Conservation (phyloP, 257 asterid genomes). For the Plantago ovata region DNA sequence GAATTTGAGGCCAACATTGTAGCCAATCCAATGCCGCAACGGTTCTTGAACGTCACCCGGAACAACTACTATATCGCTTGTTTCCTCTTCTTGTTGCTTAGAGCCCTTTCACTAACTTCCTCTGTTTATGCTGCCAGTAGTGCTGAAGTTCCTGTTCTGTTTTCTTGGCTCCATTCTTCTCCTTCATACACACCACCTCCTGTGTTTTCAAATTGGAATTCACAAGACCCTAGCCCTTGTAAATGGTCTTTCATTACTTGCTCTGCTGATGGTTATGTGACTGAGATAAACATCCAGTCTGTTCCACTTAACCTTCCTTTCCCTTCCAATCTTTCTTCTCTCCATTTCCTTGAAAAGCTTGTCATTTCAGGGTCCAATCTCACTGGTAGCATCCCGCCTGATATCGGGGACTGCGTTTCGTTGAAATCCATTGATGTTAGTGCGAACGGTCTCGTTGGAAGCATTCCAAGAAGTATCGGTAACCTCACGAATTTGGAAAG, state of each 20-base stretch:
- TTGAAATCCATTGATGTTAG: constrained; percentile 49
- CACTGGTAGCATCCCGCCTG: constrained; percentile 58
- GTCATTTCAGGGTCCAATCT: constrained; percentile 59
- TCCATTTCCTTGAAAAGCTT: constrained; percentile 44
- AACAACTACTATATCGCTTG: constrained; percentile 16
- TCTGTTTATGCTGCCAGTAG: constrained; percentile 22
- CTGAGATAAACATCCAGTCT: constrained; percentile 38
- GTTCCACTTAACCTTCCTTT: constrained; percentile 43
- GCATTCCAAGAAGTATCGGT: constrained; percentile 44
- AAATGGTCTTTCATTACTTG: constrained; percentile 57
- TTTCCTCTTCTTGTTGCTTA: constrained; percentile 27
- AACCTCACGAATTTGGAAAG: constrained; percentile 41
- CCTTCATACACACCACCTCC: constrained; percentile 41
- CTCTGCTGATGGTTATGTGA: constrained; percentile 38
- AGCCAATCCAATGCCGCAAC: constrained; percentile 75
- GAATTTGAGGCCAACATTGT: constrained; percentile 43
- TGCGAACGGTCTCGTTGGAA: constrained; percentile 51
- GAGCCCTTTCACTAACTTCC: constrained; percentile 15
- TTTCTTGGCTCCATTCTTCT: constrained; percentile 55
- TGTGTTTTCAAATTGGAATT: constrained; percentile 49
- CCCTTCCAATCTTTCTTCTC: constrained; percentile 54
- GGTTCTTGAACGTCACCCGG: constrained; percentile 52
- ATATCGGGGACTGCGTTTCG: constrained; percentile 47
- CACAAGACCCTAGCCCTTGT: constrained; percentile 51
- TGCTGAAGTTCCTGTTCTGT: constrained; percentile 39